Evolutionary conservation across 148 eudicot genomes (phyloP), one percentile per base, ranked within the genome.

Genomic region (Nepenthes mirabilis): DNA sequence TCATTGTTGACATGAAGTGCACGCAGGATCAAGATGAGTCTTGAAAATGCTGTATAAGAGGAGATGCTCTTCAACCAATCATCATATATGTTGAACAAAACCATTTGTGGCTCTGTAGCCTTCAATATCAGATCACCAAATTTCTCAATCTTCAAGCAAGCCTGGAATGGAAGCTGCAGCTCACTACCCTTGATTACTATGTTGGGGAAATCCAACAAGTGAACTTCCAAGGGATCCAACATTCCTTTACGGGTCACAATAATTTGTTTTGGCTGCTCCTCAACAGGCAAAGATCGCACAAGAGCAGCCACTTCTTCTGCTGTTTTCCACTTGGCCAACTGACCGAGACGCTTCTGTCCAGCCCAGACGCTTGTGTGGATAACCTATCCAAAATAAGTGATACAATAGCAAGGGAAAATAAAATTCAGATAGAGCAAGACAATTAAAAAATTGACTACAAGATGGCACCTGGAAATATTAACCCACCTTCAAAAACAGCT

Each of bases 311-410:
- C 98, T 80, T 91, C 98, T 79, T 88, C 98, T 49, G 97, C 99
- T 40, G 99, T 94, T 74, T 23, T 94, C 99, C 99, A 94, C 82
- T 89, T 94, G 49, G 99, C 97, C 70, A 94, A 72, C 84, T 94
- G 99, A 62, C 99, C 99, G 60, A 94, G 93, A 70, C 99, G 95
- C 75, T 94, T 94, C 68, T 94, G 99, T 67, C 99, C 99, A 51
- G 99, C 99, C 99, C 99, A 94, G 1, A 94, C 99, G 66, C 99
- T 94, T 13, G 95, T 94, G 81, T 94, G 99, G 62, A 89, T 94
- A 36, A 89, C 99, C 97, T 91, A 86, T 59, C 60, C 75, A 47
- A 68, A 49, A 10, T 54, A 8, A 49, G 52, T 5, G 13, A 49
- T 49, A 10, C 10, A 49, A 49, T 49, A 5, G 11, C 48, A 45